These are phyloP conservation scores for Esteya vermicola DNA, from an alignment of 2,329 filamentous ascomycete genomes.

Conservation along the genomic window DNA sequence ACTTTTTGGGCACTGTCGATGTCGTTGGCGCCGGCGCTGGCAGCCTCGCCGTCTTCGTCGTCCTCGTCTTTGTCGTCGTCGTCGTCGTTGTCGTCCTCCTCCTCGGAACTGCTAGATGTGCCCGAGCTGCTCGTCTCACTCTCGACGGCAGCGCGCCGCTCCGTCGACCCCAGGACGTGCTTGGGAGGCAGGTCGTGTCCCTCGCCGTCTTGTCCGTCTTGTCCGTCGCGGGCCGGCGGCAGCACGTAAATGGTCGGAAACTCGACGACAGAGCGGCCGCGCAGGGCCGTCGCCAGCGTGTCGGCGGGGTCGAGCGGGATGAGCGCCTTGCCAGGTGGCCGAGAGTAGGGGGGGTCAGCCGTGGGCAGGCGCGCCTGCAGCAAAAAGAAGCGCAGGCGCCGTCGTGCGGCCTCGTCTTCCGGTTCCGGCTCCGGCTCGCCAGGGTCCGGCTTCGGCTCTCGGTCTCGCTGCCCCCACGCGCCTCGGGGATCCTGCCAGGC, in stretches of 20 bases:
- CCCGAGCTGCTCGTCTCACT: conserved; percentile 10
- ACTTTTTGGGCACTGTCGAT: not conserved
- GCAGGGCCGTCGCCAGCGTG: conserved; percentile 37
- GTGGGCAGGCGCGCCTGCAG: conserved; percentile 6
- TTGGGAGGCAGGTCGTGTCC: conserved; percentile 11
- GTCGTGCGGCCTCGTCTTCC: conserved; percentile 7
- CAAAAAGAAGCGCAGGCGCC: conserved; percentile 16
- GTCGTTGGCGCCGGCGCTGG: not conserved
- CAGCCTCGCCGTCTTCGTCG: not conserved
- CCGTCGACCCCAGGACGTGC: conserved; percentile 11
- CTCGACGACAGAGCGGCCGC: conserved; percentile 48
- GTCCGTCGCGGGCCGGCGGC: conserved; percentile 9
- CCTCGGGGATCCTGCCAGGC: not conserved
- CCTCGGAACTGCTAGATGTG: conserved; percentile 2
- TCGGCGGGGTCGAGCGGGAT: conserved; percentile 35
- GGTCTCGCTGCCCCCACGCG: not conserved
- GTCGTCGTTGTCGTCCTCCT: not conserved
- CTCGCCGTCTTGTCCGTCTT: not conserved
- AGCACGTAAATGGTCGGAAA: conserved; percentile 58
- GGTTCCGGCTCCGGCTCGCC: not conserved
- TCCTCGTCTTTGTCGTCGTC: not conserved
- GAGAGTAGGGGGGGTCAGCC: too few relatives aligned
- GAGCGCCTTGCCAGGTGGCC: conserved; percentile 19
- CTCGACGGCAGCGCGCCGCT: conserved; percentile 7
- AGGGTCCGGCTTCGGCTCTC: not conserved